Evolutionary conservation across 1,139 yeast genomes (phyloP).

Genomic region (Candida tetrigidarum): DNA sequence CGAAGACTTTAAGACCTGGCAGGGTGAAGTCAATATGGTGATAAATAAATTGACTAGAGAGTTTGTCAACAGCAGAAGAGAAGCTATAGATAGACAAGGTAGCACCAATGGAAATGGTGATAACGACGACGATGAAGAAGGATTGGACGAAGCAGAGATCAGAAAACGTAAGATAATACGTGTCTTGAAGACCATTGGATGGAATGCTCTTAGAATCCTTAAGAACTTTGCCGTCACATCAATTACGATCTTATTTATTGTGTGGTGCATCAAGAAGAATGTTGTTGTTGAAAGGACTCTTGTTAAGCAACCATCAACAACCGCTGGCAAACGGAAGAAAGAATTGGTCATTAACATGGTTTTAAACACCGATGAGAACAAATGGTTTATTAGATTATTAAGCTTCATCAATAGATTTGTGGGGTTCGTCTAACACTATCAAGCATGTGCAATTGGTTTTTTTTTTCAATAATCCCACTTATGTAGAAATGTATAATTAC

Average conservation of each 20-base stretch:
- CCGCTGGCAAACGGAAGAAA: conserved; percentile 28
- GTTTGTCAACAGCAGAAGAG: conserved; percentile 24
- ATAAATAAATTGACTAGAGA: conserved; percentile 46
- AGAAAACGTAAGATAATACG: conserved; percentile 28
- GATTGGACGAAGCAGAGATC: conserved; percentile 27
- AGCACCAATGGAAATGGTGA: too few species aligned
- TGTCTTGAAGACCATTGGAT: conserved; percentile 33
- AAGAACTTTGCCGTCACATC: conserved; percentile 44
- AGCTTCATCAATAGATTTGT: conserved; percentile 45
- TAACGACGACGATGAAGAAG: conserved; percentile 17
- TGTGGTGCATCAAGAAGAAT: conserved; percentile 49
- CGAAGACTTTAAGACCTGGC: conserved; percentile 51
- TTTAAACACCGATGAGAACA: conserved; percentile 47
- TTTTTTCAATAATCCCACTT: not conserved
- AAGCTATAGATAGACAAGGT: conserved; percentile 18
- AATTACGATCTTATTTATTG: conserved; percentile 42
- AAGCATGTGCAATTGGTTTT: too few species aligned
- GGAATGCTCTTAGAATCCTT: conserved; percentile 29
- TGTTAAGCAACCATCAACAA: conserved; percentile 35
- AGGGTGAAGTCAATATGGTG: conserved; percentile 46
- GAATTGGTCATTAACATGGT: conserved; percentile 52
- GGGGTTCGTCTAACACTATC: conserved; percentile 52
- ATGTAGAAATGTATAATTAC: not conserved
- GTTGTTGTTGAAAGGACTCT: conserved; percentile 45
- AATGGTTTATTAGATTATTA: conserved; percentile 50